phyloP scores from a whole-genome alignment of 2,329 filamentous ascomycete species.

The Fusarium nanum region DNA sequence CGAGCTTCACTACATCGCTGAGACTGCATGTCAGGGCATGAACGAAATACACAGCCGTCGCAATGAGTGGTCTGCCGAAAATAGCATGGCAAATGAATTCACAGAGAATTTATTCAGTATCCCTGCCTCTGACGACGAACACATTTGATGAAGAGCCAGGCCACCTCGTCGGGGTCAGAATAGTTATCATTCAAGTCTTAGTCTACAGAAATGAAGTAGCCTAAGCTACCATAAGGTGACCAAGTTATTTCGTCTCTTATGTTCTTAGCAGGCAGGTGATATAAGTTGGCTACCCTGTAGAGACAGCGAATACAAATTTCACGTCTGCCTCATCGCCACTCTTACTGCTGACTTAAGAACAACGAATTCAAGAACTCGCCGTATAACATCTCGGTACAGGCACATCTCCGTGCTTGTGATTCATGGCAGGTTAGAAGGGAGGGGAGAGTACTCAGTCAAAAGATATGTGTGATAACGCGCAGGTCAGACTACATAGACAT shows the following conservation, averaged over 20 bases:
- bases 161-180: too few relatives aligned
- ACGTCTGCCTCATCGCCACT: background rate
- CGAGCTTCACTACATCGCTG: conserved; percentile 58
- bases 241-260: too few relatives aligned
- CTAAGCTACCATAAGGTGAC: too few relatives aligned
- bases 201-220: too few relatives aligned
- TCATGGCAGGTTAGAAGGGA: background rate
- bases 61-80: conserved; percentile 47
- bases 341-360: background rate
- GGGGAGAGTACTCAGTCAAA: background rate
- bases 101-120: conserved; percentile 47
- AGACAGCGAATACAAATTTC: too few relatives aligned
- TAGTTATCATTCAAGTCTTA: too few relatives aligned
- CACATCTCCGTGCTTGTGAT: background rate
- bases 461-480: background rate
- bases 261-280: too few relatives aligned
- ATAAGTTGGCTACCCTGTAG: conserved; percentile 14
- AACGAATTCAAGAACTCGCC: background rate
- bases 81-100: conserved; percentile 49
- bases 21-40: conserved; percentile 58
- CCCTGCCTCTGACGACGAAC: conserved; percentile 23
- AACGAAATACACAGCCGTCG: conserved; percentile 55
- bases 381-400: too few relatives aligned
- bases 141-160: conserved; percentile 14
- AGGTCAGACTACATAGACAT: background rate